Percentiles rank a stretch among this genome's conserved stretches.
phyloP scores from a whole-genome alignment of 352 stramenopile species.

The Pythium aphanidermatum region DNA sequence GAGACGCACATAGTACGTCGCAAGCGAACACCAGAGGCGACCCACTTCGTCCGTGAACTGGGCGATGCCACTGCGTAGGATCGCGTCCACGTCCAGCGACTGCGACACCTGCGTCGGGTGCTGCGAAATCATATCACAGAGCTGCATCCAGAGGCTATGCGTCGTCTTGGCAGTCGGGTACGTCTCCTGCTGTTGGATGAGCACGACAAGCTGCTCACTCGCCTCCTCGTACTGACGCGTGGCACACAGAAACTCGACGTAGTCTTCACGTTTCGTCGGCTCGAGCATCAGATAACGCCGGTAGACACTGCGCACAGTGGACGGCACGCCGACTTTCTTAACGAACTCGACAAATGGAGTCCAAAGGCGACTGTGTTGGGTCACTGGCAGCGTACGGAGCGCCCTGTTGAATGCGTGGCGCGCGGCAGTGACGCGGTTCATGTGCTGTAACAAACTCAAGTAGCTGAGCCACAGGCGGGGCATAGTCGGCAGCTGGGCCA shows the following conservation, averaged over 20 bases:
- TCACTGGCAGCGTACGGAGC: constrained; percentile 94
- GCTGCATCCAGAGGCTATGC: constrained; percentile 96
- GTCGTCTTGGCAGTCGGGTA: constrained; percentile 48
- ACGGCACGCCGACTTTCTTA: constrained; percentile 60
- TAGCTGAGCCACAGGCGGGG: constrained; percentile 96
- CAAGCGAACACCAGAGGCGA: constrained; percentile 96
- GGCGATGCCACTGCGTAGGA: constrained; percentile 91
- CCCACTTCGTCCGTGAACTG: constrained; percentile 96
- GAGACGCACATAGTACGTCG: constrained; percentile 96
- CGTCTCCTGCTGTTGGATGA: constrained; percentile 24
- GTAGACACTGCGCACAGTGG: constrained; percentile 85
- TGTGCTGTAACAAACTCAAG: constrained; percentile 63
- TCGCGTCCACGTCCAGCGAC: constrained; percentile 92
- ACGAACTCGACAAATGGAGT: constrained; percentile 89
- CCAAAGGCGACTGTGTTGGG: constrained; percentile 98
- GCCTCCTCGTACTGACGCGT: constrained; percentile 15
- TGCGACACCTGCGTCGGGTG: constrained; percentile 89
- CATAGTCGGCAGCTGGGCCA: constrained; percentile 94
- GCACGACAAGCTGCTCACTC: constrained; percentile 22
- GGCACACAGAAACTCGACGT: constrained; percentile 66
- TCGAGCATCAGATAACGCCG: constrained; percentile 84
- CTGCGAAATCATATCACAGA: constrained; percentile 94
- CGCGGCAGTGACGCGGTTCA: constrained; percentile 67
- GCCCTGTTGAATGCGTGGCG: constrained; percentile 93
- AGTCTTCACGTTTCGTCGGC: constrained; percentile 61